Percentiles rank a stretch among this genome's conserved stretches.
Conservation (phyloP, 106 monocot species). For the Triglochin maritima region DNA sequence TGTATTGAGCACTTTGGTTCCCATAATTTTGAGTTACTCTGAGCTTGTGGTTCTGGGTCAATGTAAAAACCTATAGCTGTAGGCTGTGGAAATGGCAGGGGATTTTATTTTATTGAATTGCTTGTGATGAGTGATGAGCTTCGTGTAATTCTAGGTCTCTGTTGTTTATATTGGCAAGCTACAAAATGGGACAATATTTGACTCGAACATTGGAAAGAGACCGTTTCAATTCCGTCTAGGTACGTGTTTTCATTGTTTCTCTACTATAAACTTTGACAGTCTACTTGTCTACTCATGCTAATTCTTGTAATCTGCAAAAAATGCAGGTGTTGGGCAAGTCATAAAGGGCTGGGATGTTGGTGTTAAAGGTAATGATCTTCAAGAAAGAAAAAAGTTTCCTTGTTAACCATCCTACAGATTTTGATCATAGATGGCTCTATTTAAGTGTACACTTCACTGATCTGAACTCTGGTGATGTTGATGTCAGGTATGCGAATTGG, state of each 20-base stretch:
- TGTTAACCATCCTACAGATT: not conserved
- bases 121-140: not conserved
- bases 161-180: slow-evolving; percentile 81
- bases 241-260: slow-evolving; percentile 13
- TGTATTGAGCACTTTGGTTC: not conserved
- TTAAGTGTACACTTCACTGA: not conserved
- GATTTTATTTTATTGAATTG: not conserved
- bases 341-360: slow-evolving; percentile 98
- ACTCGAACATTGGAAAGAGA: slow-evolving; percentile 53
- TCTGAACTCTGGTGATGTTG: not conserved
- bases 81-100: too few relatives aligned
- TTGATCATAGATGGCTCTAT: not conserved
- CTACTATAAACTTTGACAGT: not conserved
- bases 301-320: not conserved
- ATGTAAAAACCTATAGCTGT: not conserved
- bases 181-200: slow-evolving; percentile 74
- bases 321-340: slow-evolving; percentile 77
- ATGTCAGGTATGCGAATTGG: slow-evolving; percentile 82
- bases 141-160: slow-evolving; percentile 37
- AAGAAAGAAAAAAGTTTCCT: not conserved
- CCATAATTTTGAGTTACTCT: not conserved
- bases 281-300: not conserved
- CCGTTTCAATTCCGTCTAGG: slow-evolving; percentile 86
- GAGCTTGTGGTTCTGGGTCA: not conserved
- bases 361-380: slow-evolving; percentile 35